Evolutionary conservation across 2,329 filamentous ascomycete genomes (phyloP).

Genomic region (Fusarium sp.): DNA sequence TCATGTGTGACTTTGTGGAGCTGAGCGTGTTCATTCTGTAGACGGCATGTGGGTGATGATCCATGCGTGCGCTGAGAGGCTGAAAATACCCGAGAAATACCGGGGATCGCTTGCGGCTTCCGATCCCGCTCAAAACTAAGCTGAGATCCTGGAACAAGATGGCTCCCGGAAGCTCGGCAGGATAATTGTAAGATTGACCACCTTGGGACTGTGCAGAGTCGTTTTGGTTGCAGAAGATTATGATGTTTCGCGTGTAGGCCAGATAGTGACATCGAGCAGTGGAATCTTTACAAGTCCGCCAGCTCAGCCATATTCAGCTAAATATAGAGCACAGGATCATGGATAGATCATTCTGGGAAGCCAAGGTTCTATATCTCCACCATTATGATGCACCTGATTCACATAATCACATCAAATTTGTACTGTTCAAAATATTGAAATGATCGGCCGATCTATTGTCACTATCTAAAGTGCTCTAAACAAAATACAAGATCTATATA

Average conservation of each 20-base stretch:
- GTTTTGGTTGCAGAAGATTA: not conserved
- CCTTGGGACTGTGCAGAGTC: not conserved
- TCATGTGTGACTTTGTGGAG: not conserved
- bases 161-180: not conserved
- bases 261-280: not conserved
- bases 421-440: not conserved
- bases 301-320: not conserved
- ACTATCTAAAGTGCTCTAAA: not conserved
- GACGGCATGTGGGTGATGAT: not conserved
- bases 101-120: not conserved
- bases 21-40: not conserved
- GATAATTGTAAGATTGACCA: not conserved
- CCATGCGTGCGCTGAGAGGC: not conserved
- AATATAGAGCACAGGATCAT: not conserved
- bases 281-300: not conserved
- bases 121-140: not conserved
- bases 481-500: not conserved
- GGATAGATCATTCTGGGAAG: not conserved
- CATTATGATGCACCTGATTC: not conserved
- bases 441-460: slow-evolving; percentile 25
- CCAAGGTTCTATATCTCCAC: not conserved
- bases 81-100: not conserved
- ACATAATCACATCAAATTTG: not conserved
- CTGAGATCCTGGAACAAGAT: not conserved
- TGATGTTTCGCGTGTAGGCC: not conserved